Conservation (phyloP, 2,329 filamentous ascomycete species). For the Oidium heveae region DNA sequence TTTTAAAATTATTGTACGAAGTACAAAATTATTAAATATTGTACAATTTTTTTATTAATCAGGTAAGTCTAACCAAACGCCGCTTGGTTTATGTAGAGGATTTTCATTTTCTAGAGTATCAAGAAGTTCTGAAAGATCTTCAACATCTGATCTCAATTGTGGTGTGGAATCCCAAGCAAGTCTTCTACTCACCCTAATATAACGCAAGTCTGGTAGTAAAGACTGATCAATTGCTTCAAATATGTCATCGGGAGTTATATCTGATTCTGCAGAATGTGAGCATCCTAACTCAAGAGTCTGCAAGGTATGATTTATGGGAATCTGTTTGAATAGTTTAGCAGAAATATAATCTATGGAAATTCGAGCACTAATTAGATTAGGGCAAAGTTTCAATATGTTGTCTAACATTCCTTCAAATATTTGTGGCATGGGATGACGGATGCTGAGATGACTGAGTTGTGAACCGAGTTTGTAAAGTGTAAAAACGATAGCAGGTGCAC, state of each 20-base stretch:
- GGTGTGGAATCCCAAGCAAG: slow-evolving; percentile 12
- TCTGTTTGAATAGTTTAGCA: slow-evolving; percentile 6
- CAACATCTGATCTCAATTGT: slow-evolving; percentile 6
- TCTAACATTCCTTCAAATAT: slow-evolving; percentile 9
- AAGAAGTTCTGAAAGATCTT: slow-evolving; percentile 10
- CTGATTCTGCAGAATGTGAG: slow-evolving; percentile 8
- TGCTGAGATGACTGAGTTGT: slow-evolving; percentile 11
- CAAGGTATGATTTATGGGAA: slow-evolving; percentile 7
- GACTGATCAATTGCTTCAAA: slow-evolving; percentile 11
- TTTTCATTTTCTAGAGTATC: slow-evolving; percentile 10
- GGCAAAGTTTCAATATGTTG: slow-evolving; percentile 7
- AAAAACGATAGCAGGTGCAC: slow-evolving; percentile 5
- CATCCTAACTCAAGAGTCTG: slow-evolving; percentile 14
- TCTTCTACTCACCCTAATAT: slow-evolving; percentile 11
- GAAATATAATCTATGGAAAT: slow-evolving; percentile 14
- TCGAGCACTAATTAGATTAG: slow-evolving; percentile 9
- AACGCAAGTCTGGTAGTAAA: slow-evolving; percentile 10
- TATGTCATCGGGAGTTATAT: slow-evolving; percentile 7
- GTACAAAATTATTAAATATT: too few species aligned
- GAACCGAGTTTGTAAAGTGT: slow-evolving; percentile 8
- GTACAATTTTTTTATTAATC: not conserved
- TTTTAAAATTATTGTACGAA: too few species aligned
- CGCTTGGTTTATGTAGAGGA: slow-evolving; percentile 8
- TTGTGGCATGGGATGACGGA: slow-evolving; percentile 13
- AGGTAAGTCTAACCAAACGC: slow-evolving; percentile 4